Conservation (phyloP, 2,329 filamentous ascomycete species). For the Cladosporium austrohemisphaericum region DNA sequence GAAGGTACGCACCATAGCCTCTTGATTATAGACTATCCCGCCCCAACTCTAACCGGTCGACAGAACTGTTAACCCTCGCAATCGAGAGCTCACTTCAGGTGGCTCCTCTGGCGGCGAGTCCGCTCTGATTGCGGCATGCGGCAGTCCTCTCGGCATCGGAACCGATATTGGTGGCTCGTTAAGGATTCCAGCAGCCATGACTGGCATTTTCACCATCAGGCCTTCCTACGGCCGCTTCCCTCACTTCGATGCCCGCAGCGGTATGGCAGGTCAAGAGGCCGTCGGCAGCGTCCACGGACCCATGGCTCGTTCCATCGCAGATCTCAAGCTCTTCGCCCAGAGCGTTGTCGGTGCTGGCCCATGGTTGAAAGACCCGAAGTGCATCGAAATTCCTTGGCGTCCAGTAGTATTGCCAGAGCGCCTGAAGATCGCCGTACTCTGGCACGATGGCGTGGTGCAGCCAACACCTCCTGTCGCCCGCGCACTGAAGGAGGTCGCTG, state of each 20-base stretch:
- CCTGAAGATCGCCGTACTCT: constrained; percentile 58
- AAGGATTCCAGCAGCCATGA: constrained; percentile 55
- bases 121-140: constrained; percentile 57
- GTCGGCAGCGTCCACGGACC: constrained; percentile 63
- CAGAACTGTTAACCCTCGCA: constrained; percentile 53
- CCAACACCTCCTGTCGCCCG: constrained; percentile 58
- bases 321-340: constrained; percentile 44
- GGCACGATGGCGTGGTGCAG: constrained; percentile 57
- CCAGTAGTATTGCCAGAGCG: constrained; percentile 42
- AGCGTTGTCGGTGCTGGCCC: constrained; percentile 44
- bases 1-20: constrained; percentile 38
- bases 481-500: constrained; percentile 54
- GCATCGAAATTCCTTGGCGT: constrained; percentile 54
- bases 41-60: not conserved
- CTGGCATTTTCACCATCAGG: constrained; percentile 55
- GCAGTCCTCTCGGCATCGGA: constrained; percentile 59
- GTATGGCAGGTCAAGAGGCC: constrained; percentile 62
- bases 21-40: not conserved
- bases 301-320: constrained; percentile 54
- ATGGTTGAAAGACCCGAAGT: constrained; percentile 52
- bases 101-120: constrained; percentile 66
- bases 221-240: constrained; percentile 60
- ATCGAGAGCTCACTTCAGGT: constrained; percentile 57
- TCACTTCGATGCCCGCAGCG: constrained; percentile 51
- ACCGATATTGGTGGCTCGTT: constrained; percentile 61